Conservation (phyloP, 139 green algal species). For the Axilococcus clingmanii region DNA sequence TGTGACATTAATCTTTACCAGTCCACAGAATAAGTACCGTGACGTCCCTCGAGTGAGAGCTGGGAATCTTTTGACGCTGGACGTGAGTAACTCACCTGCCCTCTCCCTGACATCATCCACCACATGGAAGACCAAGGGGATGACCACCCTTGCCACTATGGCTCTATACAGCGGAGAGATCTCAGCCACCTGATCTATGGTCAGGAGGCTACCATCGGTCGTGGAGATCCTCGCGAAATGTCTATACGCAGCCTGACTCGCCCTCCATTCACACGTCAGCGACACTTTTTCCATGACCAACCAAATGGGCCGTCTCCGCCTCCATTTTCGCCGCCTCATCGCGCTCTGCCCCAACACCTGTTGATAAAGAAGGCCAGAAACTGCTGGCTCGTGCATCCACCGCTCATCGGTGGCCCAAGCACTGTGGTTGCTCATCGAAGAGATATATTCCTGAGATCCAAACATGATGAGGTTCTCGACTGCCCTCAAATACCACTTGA, state of each 20-base stretch:
- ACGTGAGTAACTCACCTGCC: no score
- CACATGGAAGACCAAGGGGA: no score
- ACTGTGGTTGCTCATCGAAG: neutral
- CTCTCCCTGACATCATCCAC: no score
- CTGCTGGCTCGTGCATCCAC: slow-evolving; percentile 26
- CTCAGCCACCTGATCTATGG: no score
- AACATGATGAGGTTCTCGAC: neutral
- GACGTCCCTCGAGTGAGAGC: no score
- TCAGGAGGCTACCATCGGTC: no score
- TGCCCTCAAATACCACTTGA: neutral
- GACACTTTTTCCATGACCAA: slow-evolving; percentile 36
- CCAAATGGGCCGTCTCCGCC: slow-evolving; percentile 33
- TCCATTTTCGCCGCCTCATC: slow-evolving; percentile 12
- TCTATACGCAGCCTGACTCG: slow-evolving; percentile 32
- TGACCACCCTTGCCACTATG: no score
- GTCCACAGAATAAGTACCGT: no score
- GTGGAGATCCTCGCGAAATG: slow-evolving; percentile 25
- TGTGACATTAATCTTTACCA: no score
- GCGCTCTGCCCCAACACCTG: slow-evolving; percentile 1
- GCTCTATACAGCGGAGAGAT: no score
- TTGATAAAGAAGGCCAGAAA: slow-evolving; percentile 23
- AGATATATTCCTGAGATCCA: slow-evolving; percentile 7
- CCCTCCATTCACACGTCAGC: slow-evolving; percentile 34
- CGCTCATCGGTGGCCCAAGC: slow-evolving; percentile 35
- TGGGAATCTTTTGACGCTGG: no score